Percentiles rank a stretch among this genome's conserved stretches.
Evolutionary conservation across 345 rosid genomes (phyloP).

Genomic region (Corymbia maculata): DNA sequence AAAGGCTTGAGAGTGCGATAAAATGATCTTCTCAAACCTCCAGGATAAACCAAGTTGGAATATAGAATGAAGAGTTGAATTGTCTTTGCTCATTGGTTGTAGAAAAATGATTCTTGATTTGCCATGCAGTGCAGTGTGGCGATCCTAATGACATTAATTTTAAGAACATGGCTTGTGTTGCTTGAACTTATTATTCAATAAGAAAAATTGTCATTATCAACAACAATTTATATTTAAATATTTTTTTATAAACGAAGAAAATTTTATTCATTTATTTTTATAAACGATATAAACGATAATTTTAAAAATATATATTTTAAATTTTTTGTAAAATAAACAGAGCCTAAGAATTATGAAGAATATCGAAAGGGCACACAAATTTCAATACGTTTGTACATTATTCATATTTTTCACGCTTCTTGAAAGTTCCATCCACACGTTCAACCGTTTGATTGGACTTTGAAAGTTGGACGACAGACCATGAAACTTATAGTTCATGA

Average conservation of each 20-base stretch:
- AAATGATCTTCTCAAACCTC: no score
- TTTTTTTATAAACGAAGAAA: rapidly evolving
- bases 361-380: no score
- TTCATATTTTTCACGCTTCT: neutral
- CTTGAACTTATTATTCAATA: no score
- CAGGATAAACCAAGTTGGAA: no score
- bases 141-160: neutral
- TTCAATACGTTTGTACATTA: neutral
- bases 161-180: no score
- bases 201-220: rapidly evolving
- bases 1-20: neutral
- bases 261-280: rapidly evolving
- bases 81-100: no score
- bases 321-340: no score
- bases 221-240: rapidly evolving
- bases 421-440: neutral
- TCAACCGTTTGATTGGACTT: neutral
- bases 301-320: rapidly evolving
- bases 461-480: neutral
- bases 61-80: no score
- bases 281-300: no score
- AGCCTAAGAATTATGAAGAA: neutral
- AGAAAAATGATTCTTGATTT: neutral
- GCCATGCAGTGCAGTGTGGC: neutral
- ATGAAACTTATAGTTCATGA: neutral